Conservation (phyloP, 805 yeast species). For the Schwanniomyces polymorphus region DNA sequence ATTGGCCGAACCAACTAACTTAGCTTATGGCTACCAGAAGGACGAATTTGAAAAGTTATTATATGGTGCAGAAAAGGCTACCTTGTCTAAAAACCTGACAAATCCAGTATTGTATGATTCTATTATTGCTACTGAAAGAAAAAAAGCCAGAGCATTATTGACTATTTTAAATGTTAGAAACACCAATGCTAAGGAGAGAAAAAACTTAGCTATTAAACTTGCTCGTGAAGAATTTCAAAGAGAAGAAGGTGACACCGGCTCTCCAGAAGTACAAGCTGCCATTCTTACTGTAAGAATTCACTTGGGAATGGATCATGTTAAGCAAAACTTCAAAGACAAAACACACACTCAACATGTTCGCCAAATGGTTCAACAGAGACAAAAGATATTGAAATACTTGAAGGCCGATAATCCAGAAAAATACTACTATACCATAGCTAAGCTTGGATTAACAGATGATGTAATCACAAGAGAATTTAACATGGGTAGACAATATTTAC, state of each 20-base stretch:
- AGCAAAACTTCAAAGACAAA: constrained; percentile 68
- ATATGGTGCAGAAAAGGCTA: constrained; percentile 73
- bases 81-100: constrained; percentile 34
- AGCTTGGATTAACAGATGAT: constrained; percentile 83
- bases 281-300: constrained; percentile 79
- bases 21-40: constrained; percentile 58
- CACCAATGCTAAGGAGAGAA: constrained; percentile 57
- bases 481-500: constrained; percentile 75
- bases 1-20: constrained; percentile 61
- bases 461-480: constrained; percentile 78
- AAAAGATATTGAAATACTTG: constrained; percentile 75
- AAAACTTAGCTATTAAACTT: constrained; percentile 55
- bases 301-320: constrained; percentile 70
- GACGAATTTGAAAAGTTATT: constrained; percentile 73
- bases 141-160: constrained; percentile 64
- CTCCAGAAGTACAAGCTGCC: constrained; percentile 96
- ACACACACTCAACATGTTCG: constrained; percentile 69
- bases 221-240: constrained; percentile 83
- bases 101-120: constrained; percentile 29
- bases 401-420: constrained; percentile 77
- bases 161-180: constrained; percentile 77
- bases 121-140: constrained; percentile 39
- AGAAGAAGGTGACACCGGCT: constrained; percentile 88
- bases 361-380: constrained; percentile 87
- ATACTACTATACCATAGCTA: constrained; percentile 83